Base-by-base conservation (phyloP, 2,329 filamentous ascomycete species). In the Fusarium bactridioides region DNA sequence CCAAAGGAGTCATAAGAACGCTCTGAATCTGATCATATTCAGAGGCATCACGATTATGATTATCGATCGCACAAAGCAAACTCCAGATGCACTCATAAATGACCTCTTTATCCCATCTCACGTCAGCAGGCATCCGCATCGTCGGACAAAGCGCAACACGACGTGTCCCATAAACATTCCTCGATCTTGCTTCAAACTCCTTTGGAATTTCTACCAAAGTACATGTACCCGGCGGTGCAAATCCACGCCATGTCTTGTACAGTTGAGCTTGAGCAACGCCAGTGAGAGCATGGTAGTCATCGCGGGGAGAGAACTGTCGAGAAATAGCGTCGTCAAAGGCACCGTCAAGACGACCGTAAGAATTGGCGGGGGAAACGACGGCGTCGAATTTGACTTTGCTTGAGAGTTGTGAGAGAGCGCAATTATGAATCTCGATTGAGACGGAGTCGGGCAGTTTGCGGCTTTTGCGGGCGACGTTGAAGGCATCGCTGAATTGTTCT, bases 281-380 rank as follows among this genome's bases (percentile, higher is more conserved):
- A 0, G 86, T 88, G 2, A 88, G 80, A 3, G 85, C 85, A 25
- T 81, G 70, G 69, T 88, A 88, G 58, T 85, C 81, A 29, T 82
- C 74, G 8, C 68, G 67, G 0, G 85, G 85, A 3, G 84, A 83
- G 66, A 88, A 84, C 16, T 82, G 81, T 37, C 82, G 80, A 0
- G 86, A 87, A 61, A 89, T 85, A 29, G 86, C 86, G 69, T 87
- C 84, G 76, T 88, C 86, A 69, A 88, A 89, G 53, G 82, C 85
- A 33, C 87, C 87, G 69, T 89, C 86, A 2, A 89, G 82, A 2
- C 83, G 82, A 33, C 82, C 86, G 74, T 87, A 88, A 3, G 85
- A 87, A 72, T 88, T 88, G 45, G 86, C 86, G 0, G 86, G 87
- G 2, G 86, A 88, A 27, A 88, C 85, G 45, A 88, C 78, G 18